Base-by-base conservation (phyloP, 2,329 filamentous ascomycete genomes). In the Nemania abortiva region DNA sequence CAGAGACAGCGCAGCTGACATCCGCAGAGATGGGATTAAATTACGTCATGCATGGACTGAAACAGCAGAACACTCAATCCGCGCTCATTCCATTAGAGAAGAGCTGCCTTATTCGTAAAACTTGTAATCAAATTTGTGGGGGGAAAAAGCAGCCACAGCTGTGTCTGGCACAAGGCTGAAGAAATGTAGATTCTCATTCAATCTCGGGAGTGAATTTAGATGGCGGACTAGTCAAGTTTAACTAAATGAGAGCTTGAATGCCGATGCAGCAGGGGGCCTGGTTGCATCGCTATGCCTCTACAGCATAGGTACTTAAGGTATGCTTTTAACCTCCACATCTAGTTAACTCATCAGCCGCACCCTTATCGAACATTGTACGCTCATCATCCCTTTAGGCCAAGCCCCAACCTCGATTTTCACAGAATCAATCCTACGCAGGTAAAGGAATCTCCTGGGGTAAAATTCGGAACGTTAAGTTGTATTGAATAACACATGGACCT, bases 21-120 rank as follows among this genome's bases (percentile, higher is more conserved):
- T 62, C n/a, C 15, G 52, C 49, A 50, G 22, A 55, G 13, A 42
- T 2, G 20, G 39, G 27, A 56, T 56, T 13, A 53, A 24, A 60
- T 60, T 57, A 57, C 50, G 61, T 65, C 61, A 68, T 64, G 53
- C 56, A 53, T 42, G 5, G 31, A 34, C 31, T 9, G 27, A 34
- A 27, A 53, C 11, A 29, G 27, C 3, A 42, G 6, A 27, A 15
- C 18, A 27, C 27, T 27, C 37, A 49, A 45, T 15, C 6, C 42
- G 42, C 10, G 42, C n/a, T 52, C 37, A 49, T 61, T 22, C 50
- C 31, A 50, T 29, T 3, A 7, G 13, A 57, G 18, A 42, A 39
- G 29, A 42, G 24, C 24, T 53, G 22, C 5, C n/a, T n/a, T 13
- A 60, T 65, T 11, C n/a, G 49, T 61, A 24, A 29, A 53, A 22